Conservation (phyloP, 208 protist species). For the Wallacemonas sp. region DNA sequence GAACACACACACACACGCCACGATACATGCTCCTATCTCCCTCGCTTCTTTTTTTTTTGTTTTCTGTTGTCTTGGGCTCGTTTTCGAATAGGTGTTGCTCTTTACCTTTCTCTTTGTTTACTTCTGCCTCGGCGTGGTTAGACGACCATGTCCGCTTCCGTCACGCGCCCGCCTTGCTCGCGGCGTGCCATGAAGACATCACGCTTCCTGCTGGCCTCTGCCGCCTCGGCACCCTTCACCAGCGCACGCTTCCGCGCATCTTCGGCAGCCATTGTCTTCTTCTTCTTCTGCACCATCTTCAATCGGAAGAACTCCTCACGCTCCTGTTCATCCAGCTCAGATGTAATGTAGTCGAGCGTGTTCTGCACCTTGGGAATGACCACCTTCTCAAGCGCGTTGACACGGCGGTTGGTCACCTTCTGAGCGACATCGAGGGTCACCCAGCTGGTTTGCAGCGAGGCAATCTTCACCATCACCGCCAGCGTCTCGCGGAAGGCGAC, state of each 20-base stretch:
- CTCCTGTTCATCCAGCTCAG: constrained; percentile 99
- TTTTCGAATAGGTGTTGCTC: too few relatives aligned
- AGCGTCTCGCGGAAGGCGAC: constrained; percentile 92
- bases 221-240: constrained; percentile 34
- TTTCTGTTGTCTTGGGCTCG: too few relatives aligned
- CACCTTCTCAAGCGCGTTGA: constrained; percentile 99
- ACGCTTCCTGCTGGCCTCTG: constrained; percentile 16
- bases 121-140: constrained; percentile 17
- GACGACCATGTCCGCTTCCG: constrained; percentile 77
- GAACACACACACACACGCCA: constrained; percentile 3
- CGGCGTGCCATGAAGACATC: constrained; percentile 25
- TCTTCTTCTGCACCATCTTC: constrained; percentile 98
- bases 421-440: constrained; percentile 97
- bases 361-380: constrained; percentile 97
- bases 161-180: constrained; percentile 34
- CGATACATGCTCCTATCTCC: too few relatives aligned
- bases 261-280: constrained; percentile 72
- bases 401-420: constrained; percentile 99
- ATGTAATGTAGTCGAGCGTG: constrained; percentile 98
- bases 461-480: constrained; percentile 93
- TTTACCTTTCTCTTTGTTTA: constrained; percentile 8
- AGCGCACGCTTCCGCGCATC: constrained; percentile 37
- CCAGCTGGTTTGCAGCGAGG: constrained; percentile 98
- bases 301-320: constrained; percentile 99
- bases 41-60: constrained; percentile 11